Base-by-base conservation (phyloP, 192 early-diverging fungal species). In the Backusella circina region DNA sequence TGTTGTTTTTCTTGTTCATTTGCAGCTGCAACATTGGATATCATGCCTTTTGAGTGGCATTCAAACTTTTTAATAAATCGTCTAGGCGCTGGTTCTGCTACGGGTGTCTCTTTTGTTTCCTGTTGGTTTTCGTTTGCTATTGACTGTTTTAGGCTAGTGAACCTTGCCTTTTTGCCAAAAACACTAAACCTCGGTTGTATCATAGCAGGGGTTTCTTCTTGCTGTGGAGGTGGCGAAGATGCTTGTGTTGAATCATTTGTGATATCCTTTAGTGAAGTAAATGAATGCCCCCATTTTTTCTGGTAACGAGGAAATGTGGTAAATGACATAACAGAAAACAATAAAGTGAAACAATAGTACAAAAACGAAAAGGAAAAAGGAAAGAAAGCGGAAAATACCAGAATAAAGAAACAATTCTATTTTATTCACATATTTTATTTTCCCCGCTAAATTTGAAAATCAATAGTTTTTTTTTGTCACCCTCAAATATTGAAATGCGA, bases 281-380 rank as follows among this genome's bases (percentile, higher is more conserved):
- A 61, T 12, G 54, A 61, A 28, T 61, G 54, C 3, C 54, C 54
- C 54, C 54, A 61, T 61, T 61, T 61, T 13, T 61, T 61, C n/a
- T 61, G 54, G 26, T 61, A 61, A 61, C 54, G 54, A 61, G 54
- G 36, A 70, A 70, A 70, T 9, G 69, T 47, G 23, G 69, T 70
- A 30, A 70, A 39, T 41, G 35, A 28, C 69, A 70, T 70, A 28
- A 61, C 54, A 28, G 23, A 26, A 23, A 28, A 61, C 26, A 3
- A 28, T 28, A 61, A 28, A 28, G 54, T 61, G 54, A 61, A 26
- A 61, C 21, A 47, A 47, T 47, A n/a, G n/a, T 47, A 47, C 44
- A 61, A 28, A 61, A 61, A 28, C 7, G 16, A 57, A n/a, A 26
- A 23, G 16, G 26, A 28, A 57, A 57, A 23, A 57, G 23, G 54